These are phyloP conservation scores for Pseudogymnoascus sp. DNA, from an alignment of 2,329 filamentous ascomycete genomes.

Conservation along the genomic window DNA sequence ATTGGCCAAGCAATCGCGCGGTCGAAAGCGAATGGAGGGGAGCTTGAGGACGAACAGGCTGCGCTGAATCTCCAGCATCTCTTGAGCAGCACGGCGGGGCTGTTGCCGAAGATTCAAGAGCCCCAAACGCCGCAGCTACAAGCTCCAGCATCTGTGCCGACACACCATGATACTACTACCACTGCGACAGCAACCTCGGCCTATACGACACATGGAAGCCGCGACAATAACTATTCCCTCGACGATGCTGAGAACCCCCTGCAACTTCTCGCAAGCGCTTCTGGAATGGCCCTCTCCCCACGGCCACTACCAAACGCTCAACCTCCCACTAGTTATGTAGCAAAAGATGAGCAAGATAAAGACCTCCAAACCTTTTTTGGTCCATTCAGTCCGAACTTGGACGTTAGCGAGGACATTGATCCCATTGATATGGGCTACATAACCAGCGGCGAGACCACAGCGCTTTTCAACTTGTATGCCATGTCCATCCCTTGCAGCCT, in stretches of 20 bases:
- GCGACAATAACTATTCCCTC: conserved; percentile 48
- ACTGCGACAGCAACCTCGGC: neutral
- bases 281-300: conserved; percentile 42
- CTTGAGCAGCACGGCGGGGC: conserved; percentile 39
- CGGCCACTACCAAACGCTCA: conserved; percentile 1
- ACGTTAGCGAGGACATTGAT: conserved; percentile 56
- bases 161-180: neutral
- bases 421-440: conserved; percentile 64
- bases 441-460: conserved; percentile 54
- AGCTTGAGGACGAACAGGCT: conserved; percentile 35
- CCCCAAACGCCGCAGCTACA: conserved; percentile 17
- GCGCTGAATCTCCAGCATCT: conserved; percentile 41
- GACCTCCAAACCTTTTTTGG: conserved; percentile 60
- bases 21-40: conserved; percentile 35
- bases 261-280: conserved; percentile 64
- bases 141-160: neutral
- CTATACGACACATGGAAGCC: conserved; percentile 15
- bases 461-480: conserved; percentile 56
- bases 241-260: conserved; percentile 70
- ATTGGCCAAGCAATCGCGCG: conserved; percentile 61
- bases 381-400: conserved; percentile 53
- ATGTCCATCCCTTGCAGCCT: neutral
- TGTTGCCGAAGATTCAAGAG: conserved; percentile 26
- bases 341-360: conserved; percentile 33
- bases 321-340: conserved; percentile 20